Base-by-base conservation (phyloP, 1,139 yeast genomes). In the Nakaseomyces kungkrabaensis region DNA sequence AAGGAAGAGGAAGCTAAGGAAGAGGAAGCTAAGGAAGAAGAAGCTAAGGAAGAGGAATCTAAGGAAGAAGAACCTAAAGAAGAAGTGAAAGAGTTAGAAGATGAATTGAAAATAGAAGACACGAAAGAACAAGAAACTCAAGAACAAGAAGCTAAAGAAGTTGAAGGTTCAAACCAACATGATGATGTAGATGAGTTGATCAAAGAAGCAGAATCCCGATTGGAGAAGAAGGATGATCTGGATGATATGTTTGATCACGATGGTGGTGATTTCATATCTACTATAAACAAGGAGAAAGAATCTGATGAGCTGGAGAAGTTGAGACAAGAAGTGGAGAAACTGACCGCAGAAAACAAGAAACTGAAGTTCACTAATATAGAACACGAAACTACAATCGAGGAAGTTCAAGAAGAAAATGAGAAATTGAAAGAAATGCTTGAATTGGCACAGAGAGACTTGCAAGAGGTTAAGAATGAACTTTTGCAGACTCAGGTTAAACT, bases 311-410 rank as follows among this genome's bases (percentile, higher is more conserved):
- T 66, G 22, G 56, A 54, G 9, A 55, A 55, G 25, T 54, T 68
- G 11, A 58, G 57, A 37, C 43, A 55, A 24, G 67, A 64, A 48
- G 59, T 70, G 29, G 62, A 58, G 34, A 53, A 54, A 5, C 56
- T 72, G 4, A 66, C 65, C 40, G 58, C 53, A 40, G 72, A 66
- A 49, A 60, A 67, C 33, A 66, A 66, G 48, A 58, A 62, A 9
- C 57, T 73, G 51, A 76, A 71, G 56, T 69, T 66, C 51, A 59
- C 58, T 11, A 73, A 72, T 53, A 72, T 79, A 74, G 84, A 78
- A 47, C 72, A 78, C 48, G 65, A 67, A 48, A 69, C 72, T 6
- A 68, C 72, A 43, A 66, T 72, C 43, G 75, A 73, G 47, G 72
- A 72, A 8, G 51, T 67, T 33, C 59, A 65, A 46, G 64, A 62